Evolutionary conservation across 805 yeast species (phyloP), one percentile per base, ranked within the genome.

Genomic region (Debaryomyces prosopidis): DNA sequence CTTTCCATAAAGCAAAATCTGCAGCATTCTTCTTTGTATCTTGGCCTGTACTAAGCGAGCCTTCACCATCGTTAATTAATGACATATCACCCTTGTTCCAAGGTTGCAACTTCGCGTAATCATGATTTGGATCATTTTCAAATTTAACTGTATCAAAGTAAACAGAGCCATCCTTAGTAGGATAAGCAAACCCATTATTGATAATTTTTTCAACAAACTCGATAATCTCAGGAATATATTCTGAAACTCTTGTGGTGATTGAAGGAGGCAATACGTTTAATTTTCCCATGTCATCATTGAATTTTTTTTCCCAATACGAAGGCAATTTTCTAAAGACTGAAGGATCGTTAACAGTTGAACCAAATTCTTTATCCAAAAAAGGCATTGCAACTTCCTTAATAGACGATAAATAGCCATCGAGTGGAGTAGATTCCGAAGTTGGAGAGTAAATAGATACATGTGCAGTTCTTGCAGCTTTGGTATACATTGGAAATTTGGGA

Each of bases 1-100:
- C 82, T 64, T 94, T 94, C 99, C 99, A 94, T 30, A 94, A 76
- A 1, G 99, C 99, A 68, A 94, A 94, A 66, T 94, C 99, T 17
- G 88, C 86, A 2, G 86, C 66, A 44, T 82, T 84, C 55, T 75
- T 79, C 68, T 94, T 92, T 18, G 85, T 82, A 35, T 73, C 73
- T 10, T 76, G 68, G 57, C 72, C 44, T 66, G 60, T 45, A 11
- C 84, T 69, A 43, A 92, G 73, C 8, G 96, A 84, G 26, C 99
- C 99, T 68, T 94, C 99, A 47, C 97, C 99, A 55, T 94, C 99
- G 43, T 85, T 85, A 45, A 94, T 87, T 47, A 94, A 79, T 38
- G 83, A 90, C 63, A 82, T 67, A 54, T 90, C 84, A 42, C 96
- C 96, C 68, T 89, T 89, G 62, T 91, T 94, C 98, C 98, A 92